Percentiles rank a stretch among this genome's conserved stretches.
phyloP scores from a whole-genome alignment of 768 basidiomycete genomes.

The Tulasnella calospora region DNA sequence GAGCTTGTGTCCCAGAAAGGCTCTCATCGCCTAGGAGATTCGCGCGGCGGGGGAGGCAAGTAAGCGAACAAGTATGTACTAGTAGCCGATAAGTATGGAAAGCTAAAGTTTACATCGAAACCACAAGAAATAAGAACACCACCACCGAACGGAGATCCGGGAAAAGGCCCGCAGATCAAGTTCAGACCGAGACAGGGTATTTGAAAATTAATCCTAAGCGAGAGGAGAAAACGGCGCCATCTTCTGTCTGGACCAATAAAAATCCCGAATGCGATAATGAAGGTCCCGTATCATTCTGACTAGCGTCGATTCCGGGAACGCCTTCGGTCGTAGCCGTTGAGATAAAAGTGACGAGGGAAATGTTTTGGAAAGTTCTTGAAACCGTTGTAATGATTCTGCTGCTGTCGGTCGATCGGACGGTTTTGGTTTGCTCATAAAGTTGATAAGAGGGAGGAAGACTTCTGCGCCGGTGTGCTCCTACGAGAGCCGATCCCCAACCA shows the following conservation, averaged over 20 bases:
- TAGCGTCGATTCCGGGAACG: background rate
- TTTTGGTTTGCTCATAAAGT: conserved; percentile 8
- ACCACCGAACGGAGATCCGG: background rate
- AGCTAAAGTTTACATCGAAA: background rate
- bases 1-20: no score
- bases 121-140: background rate
- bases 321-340: background rate
- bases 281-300: background rate
- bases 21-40: no score
- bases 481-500: background rate
- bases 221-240: background rate
- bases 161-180: no score
- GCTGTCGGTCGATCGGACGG: conserved; percentile 11
- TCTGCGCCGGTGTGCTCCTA: conserved; percentile 7
- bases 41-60: background rate
- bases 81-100: background rate
- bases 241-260: background rate
- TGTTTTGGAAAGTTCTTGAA: background rate
- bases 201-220: background rate
- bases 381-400: conserved; percentile 2
- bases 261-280: background rate
- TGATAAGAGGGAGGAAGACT: conserved; percentile 18
- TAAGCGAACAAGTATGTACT: background rate
- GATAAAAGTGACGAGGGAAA: background rate
- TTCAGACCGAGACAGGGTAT: background rate